Evolutionary conservation across 2,329 filamentous ascomycete genomes (phyloP), one percentile per base, ranked within the genome.

Genomic region (Rhynchosporium secalis): DNA sequence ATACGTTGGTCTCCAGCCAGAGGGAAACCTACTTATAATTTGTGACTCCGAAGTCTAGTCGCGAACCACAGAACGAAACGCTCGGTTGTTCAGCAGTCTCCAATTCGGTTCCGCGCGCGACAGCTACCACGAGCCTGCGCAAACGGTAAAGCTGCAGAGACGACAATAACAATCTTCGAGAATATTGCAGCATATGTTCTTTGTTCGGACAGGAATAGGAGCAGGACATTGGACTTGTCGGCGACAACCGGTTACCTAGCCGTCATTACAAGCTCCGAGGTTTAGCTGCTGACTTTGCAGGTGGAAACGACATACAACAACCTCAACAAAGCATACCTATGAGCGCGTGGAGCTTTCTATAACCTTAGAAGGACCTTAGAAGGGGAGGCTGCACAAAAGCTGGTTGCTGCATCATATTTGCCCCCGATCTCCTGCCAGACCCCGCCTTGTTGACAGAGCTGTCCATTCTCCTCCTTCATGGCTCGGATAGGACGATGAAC

Each of bases 401-500:
- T 15, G 47, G 52, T 29, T 56, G 7, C 15, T 29, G 40, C 47
- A 15, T 20, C 41, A 45, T 38, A 49, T 40, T 36, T 57, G 52
- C 57, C 62, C 38, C 10, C 20, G 51, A 41, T 54, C 33, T 57
- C 41, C 40, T 51, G 51, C 57, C n/a, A 41, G 28, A 13, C 55
- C 26, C 49, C 58, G 63, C 58, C 52, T 38, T 38, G 40, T 38
- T 33, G 31, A 58, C 46, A 49, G 29, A 63, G 49, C 52, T 49
- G 28, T 45, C 20, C 60, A 51, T 58, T 55, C 26, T 59, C 63
- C 61, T 68, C 65, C 69, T 72, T 72, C 70, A 75, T 87, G 85
- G 85, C 82, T 81, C 77, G 76, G 76, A 67, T 68, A 71, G 59
- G 81, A 90, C 83, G 79, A 97, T 97, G 94, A 97, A 97, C 87